Base-by-base conservation (phyloP, 1,284 basidiomycete genomes). In the Irpex sp. region DNA sequence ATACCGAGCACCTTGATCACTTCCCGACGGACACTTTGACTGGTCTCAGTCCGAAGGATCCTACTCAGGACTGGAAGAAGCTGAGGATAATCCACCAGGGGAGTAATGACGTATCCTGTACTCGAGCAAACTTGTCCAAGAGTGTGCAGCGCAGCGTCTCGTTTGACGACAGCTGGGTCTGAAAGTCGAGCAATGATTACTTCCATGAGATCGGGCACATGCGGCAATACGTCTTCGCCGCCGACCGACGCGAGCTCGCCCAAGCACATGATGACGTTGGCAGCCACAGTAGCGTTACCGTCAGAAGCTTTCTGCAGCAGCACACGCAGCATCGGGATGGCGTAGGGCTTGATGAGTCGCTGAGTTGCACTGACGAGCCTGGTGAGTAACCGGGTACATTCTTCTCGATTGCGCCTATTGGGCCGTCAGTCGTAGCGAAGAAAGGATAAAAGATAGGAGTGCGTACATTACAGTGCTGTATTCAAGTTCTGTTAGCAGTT, bases 81-180 rank as follows among this genome's bases (percentile, higher is more conserved):
- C 68, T 93, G 90, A 3, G 96, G 96, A 75, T 98, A 88, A 62
- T 98, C 93, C 40, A 96, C 82, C 64, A 98, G 85, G 2, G 97
- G 97, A 51, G 89, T 81, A 65, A 98, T 94, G 48, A 98, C 97
- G 71, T 96, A 96, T 52, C 95, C 96, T 0, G 96, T 97, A 74
- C 96, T 97, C n/a, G 94, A 95, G 66, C 96, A 97, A 2, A 99
- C 85, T 74, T 98, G 96, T 3, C 97, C 97, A 7, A 99, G 85
- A 0, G 97, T 96, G 68, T 92, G 91, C 49, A 99, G 79, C 1
- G 97, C 97, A 13, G 97, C 96, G 75, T 99, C 96, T 58, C 97
- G 87, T 76, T 97, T 97, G 48, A 87, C 81, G 4, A 91, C 84
- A 0, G 93, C 88, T 37, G 94, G 91, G 72, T 97, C 96, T 11